Base-by-base conservation (phyloP, 371 early-diverging fungal genomes). In the Smittium culicis region DNA sequence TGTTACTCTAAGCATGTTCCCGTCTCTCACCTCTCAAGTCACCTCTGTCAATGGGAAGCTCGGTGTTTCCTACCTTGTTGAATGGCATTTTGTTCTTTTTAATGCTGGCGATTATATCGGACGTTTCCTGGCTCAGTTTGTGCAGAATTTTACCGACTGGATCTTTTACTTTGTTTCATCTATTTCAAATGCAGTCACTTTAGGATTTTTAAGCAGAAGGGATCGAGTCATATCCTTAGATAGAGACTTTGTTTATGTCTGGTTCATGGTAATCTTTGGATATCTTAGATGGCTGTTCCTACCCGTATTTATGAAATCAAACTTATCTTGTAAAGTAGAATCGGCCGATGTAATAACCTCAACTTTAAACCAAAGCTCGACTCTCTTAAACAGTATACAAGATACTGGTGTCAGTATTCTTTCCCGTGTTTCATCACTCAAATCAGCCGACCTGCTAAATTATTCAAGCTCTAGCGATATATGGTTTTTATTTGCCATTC, bases 101-200 rank as follows among this genome's bases (percentile, higher is more conserved):
- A 88, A 88, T 71, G 27, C 86, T 16, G 90, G 88, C 34, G 92
- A 91, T 69, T 88, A 86, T 81, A 55, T 85, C 2, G 92, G 92
- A n/a, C 34, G 65, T 11, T 16, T 16, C 30, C 17, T 64, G 1
- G 33, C 65, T 45, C 33, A 45, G 11, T 64, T 34, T 35, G 54
- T 54, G 1, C 5, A 35, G 1, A 28, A 24, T 16, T n/a, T 64
- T 27, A 27, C 65, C 2, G 20, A 32, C 29, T 35, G 14, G 14
- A 24, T 62, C 3, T 62, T 62, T 24, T 20, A 31, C 5, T 16
- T 31, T 62, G 62, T 14, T 62, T 34, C 30, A 3, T 24, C 25
- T 17, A 5, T 64, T 14, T 3, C 65, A 34, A 34, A 45, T 1
- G 17, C 20, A 3, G 2, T 62, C 28, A 31, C 24, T 32, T 29